Evolutionary conservation across 2,329 filamentous ascomycete genomes (phyloP), one percentile per base, ranked within the genome.

Genomic region (Chrysosphaeria jannelii): DNA sequence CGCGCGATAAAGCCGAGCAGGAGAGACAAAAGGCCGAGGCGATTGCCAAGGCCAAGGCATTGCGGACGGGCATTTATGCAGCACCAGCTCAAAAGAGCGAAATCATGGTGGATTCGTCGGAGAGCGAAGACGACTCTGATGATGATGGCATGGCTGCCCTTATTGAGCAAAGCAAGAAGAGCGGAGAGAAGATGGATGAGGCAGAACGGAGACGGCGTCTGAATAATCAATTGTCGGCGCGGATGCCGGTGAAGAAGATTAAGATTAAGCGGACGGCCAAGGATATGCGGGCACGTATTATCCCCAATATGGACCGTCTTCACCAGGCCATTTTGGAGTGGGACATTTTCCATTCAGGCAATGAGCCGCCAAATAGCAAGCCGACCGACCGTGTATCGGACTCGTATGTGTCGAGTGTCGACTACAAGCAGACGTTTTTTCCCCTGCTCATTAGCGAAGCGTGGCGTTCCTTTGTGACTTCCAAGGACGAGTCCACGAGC

Each of bases 261-360:
- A 72, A 75, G 39, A 60, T 76, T 24, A 53, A 68, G 30, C 63
- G 81, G 23, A 81, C 78, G 10, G 63, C 69, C 21, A 89, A 89
- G 43, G 85, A 97, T 44, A 81, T 91, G 63, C 69, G 81, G 34
- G 81, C 85, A 31, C 69, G 85, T 30, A 53, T 97, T 28, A 71
- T 79, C 15, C 85, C 88, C 6, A 75, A 88, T 32, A 69, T 97
- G 45, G 69, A 76, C 18, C 54, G 62, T 10, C 47, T 97, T 14
- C 85, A 93, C 39, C 67, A 71, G 35, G 68, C 68, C 10, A 76
- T 97, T 23, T 58, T 97, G 3, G 60, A 70, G 26, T 97, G 85
- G 85, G 74, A 97, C 33, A 89, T 88, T 33, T 97, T 91, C 42
- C 72, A 90, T 36, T 51, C 64, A 21, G 76, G 78, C 14, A 75